Evolutionary conservation across 2,329 filamentous ascomycete genomes (phyloP).

Genomic region (Aspergillus sclerotialis): DNA sequence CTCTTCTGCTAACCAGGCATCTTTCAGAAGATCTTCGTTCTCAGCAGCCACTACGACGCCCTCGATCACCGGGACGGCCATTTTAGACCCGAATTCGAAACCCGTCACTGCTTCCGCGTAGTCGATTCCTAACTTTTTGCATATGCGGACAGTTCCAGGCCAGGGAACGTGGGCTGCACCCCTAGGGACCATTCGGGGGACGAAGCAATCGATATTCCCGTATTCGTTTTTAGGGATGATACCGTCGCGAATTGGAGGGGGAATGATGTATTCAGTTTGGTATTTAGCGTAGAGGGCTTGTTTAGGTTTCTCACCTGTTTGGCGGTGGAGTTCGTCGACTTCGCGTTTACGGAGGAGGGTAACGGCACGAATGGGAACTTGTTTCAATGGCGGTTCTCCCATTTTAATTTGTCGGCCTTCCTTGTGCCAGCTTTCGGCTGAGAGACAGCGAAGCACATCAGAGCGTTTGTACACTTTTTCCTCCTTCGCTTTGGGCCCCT

Average conservation of each 20-base stretch:
- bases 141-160: constrained; percentile 69
- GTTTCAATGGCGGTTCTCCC: constrained; percentile 71
- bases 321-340: constrained; percentile 74
- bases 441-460: constrained; percentile 80
- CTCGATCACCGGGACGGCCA: constrained; percentile 85
- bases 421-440: constrained; percentile 95
- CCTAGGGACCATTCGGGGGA: constrained; percentile 80
- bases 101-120: constrained; percentile 91
- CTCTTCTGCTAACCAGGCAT: constrained; percentile 72
- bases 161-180: constrained; percentile 81
- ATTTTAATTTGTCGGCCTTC: constrained; percentile 71
- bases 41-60: constrained; percentile 85
- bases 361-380: constrained; percentile 83
- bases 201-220: constrained; percentile 94
- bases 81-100: constrained; percentile 92
- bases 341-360: constrained; percentile 82
- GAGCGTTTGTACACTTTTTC: constrained; percentile 74
- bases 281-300: constrained; percentile 78
- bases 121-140: constrained; percentile 76
- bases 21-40: constrained; percentile 65
- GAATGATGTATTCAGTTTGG: constrained; percentile 95
- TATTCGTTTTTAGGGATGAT: constrained; percentile 90
- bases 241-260: constrained; percentile 74
- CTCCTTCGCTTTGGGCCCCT: constrained; percentile 63
- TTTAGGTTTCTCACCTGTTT: constrained; percentile 72